These are phyloP conservation scores for Endocarpon pusillum DNA, from an alignment of 495 filamentous ascomycete species.

Conservation along the genomic window DNA sequence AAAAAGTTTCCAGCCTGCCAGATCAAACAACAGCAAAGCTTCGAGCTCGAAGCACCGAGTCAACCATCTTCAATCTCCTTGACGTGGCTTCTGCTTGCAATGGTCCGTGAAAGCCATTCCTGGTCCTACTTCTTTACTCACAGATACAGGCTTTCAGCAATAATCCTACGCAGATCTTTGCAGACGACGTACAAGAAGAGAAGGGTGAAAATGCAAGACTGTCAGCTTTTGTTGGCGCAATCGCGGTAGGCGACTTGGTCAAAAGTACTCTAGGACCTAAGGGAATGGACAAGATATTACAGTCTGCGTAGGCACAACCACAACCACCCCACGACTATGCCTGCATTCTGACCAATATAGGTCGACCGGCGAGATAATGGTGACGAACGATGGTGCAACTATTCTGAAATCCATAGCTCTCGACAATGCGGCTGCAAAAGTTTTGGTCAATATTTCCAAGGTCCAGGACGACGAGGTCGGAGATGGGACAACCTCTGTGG, in stretches of 20 bases:
- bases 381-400: constrained; percentile 96
- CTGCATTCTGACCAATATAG: constrained; percentile 26
- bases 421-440: constrained; percentile 92
- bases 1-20: no score
- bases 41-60: no score
- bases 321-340: constrained; percentile 7
- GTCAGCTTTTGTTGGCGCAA: constrained; percentile 89
- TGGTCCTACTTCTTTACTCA: no score
- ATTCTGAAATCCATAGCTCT: constrained; percentile 98
- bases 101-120: no score
- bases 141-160: constrained; percentile 32
- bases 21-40: no score
- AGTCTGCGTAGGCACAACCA: constrained; percentile 62
- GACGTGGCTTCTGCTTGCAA: no score
- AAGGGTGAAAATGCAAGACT: constrained; percentile 99
- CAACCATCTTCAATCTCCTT: no score
- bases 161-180: constrained; percentile 96
- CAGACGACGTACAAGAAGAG: constrained; percentile 90
- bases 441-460: constrained; percentile 95
- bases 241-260: constrained; percentile 89
- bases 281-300: constrained; percentile 99
- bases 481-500: constrained; percentile 83
- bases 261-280: constrained; percentile 96
- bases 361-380: constrained; percentile 91
- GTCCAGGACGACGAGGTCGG: constrained; percentile 98